These are phyloP conservation scores for Gossypium herbaceum DNA, from an alignment of 345 rosid genomes.

Conservation along the genomic window DNA sequence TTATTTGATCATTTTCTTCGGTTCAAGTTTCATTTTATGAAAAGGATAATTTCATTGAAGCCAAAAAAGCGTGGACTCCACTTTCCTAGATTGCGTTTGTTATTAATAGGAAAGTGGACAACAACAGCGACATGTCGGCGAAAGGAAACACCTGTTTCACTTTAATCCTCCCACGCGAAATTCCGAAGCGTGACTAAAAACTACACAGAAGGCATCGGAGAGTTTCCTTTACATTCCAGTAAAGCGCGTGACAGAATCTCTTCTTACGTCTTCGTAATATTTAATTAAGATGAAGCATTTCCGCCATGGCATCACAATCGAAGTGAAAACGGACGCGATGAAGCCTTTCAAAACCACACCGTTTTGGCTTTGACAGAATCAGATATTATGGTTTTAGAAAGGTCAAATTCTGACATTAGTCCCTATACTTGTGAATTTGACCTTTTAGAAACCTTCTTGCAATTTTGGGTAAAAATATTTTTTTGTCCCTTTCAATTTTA, in stretches of 20 bases:
- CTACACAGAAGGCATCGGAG: no score
- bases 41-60: neutral
- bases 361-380: neutral
- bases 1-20: neutral
- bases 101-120: neutral
- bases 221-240: no score
- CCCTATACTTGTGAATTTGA: neutral
- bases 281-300: slow-evolving; percentile 6
- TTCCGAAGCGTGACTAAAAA: no score
- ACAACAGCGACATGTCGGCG: slow-evolving; percentile 27
- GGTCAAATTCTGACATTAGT: neutral
- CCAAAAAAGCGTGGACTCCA: neutral
- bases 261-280: neutral
- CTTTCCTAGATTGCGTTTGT: neutral
- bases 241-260: neutral
- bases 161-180: no score
- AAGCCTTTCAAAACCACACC: slow-evolving; percentile 16
- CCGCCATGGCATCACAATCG: slow-evolving; percentile 16
- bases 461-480: no score
- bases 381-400: neutral
- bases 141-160: neutral
- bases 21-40: neutral
- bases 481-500: no score
- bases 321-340: neutral
- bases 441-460: no score